These are phyloP conservation scores for Hanseniaspora nectarophila DNA, from an alignment of 805 yeast genomes.

Conservation along the genomic window DNA sequence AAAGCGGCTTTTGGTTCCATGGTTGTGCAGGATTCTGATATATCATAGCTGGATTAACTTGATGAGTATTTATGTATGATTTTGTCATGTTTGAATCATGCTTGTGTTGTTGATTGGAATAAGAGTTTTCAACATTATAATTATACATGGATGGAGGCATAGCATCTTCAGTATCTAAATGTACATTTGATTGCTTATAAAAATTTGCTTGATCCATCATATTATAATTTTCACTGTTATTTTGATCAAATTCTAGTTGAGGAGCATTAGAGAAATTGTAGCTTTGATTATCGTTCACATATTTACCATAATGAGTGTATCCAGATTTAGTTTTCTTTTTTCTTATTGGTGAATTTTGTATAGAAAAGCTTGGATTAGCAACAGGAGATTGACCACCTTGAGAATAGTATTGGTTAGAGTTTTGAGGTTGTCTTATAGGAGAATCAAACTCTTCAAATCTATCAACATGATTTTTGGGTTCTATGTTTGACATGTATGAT, in stretches of 20 bases:
- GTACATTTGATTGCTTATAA: neutral
- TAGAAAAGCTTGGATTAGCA: neutral
- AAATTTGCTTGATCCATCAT: neutral
- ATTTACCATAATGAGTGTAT: neutral
- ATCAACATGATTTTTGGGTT: neutral
- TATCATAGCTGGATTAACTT: neutral
- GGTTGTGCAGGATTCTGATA: neutral
- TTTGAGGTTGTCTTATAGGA: conserved; percentile 10
- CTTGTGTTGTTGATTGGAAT: neutral
- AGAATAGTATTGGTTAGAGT: neutral
- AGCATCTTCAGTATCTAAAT: neutral
- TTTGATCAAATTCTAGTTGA: neutral
- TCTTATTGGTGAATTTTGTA: conserved; percentile 11
- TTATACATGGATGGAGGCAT: neutral
- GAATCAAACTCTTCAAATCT: neutral
- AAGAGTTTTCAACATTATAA: neutral
- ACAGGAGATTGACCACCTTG: conserved; percentile 7
- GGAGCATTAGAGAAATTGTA: conserved; percentile 10
- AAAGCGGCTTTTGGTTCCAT: neutral
- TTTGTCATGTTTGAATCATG: neutral
- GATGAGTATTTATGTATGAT: neutral
- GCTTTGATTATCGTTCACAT: neutral
- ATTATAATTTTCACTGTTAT: neutral
- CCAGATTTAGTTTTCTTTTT: neutral
- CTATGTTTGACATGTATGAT: neutral